Conservation (phyloP, 2,329 filamentous ascomycete genomes). For the Verticillium zaregamsianum region DNA sequence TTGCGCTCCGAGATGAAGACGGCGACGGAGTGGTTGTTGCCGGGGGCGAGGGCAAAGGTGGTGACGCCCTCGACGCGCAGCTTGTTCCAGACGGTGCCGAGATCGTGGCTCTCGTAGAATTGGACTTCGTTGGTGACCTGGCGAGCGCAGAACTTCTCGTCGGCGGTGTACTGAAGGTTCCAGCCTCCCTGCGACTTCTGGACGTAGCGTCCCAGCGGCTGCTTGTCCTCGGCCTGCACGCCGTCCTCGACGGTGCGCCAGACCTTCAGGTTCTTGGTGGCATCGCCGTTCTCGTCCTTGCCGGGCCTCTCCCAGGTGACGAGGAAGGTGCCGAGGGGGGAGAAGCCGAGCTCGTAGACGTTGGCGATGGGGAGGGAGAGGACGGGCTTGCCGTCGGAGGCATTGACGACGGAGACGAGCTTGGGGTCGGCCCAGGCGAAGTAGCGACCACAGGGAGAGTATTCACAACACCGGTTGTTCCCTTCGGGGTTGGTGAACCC, state of each 20-base stretch:
- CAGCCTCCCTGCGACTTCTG: slow-evolving; percentile 94
- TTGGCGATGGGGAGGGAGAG: slow-evolving; percentile 73
- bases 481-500: slow-evolving; percentile 87
- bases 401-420: slow-evolving; percentile 79
- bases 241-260: slow-evolving; percentile 79
- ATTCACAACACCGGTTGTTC: slow-evolving; percentile 89
- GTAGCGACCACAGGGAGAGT: slow-evolving; percentile 93
- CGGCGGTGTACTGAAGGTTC: slow-evolving; percentile 94
- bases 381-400: slow-evolving; percentile 69
- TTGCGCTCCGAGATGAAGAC: slow-evolving; percentile 95
- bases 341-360: slow-evolving; percentile 94
- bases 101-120: slow-evolving; percentile 86
- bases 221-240: slow-evolving; percentile 58
- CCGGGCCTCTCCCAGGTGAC: slow-evolving; percentile 94
- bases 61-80: slow-evolving; percentile 84
- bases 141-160: slow-evolving; percentile 91
- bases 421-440: slow-evolving; percentile 93
- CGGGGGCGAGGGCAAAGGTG: slow-evolving; percentile 86
- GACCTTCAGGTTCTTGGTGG: slow-evolving; percentile 93
- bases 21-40: slow-evolving; percentile 85
- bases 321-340: slow-evolving; percentile 83
- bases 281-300: slow-evolving; percentile 91
- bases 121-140: slow-evolving; percentile 96
- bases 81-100: slow-evolving; percentile 91
- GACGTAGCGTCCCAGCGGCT: slow-evolving; percentile 82